These are phyloP conservation scores for Globisporangium nodosum DNA, from an alignment of 352 stramenopile genomes.

Conservation along the genomic window DNA sequence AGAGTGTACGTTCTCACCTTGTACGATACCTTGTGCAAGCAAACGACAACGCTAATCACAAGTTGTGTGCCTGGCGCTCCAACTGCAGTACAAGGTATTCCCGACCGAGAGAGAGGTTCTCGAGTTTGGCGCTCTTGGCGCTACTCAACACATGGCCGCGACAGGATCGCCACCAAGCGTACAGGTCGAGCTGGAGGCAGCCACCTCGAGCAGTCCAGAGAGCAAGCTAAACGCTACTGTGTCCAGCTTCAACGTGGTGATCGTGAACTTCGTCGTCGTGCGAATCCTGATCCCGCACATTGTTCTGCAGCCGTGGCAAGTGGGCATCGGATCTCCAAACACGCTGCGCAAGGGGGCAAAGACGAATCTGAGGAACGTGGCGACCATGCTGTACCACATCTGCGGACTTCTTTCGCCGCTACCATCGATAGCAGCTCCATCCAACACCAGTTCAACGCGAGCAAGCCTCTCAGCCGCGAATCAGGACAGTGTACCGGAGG, in stretches of 20 bases:
- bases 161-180: not conserved
- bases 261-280: slow-evolving; percentile 60
- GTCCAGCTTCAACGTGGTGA: slow-evolving; percentile 43
- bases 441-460: not conserved
- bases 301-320: slow-evolving; percentile 42
- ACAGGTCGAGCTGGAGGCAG: not conserved
- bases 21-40: not conserved
- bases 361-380: slow-evolving; percentile 39
- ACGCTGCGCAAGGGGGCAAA: slow-evolving; percentile 17
- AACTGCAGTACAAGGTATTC: slow-evolving; percentile 51
- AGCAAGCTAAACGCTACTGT: not conserved
- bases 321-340: slow-evolving; percentile 25
- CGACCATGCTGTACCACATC: slow-evolving; percentile 51
- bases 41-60: not conserved
- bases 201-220: not conserved
- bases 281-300: slow-evolving; percentile 57
- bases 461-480: not conserved
- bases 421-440: slow-evolving; percentile 16
- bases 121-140: slow-evolving; percentile 52
- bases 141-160: slow-evolving; percentile 30
- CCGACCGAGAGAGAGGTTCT: slow-evolving; percentile 30
- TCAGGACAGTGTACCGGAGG: not conserved
- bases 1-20: slow-evolving; percentile 24
- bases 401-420: slow-evolving; percentile 33
- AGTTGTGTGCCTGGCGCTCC: not conserved